Conservation (phyloP, 2,329 filamentous ascomycete genomes). For the Verruconis gallopava region DNA sequence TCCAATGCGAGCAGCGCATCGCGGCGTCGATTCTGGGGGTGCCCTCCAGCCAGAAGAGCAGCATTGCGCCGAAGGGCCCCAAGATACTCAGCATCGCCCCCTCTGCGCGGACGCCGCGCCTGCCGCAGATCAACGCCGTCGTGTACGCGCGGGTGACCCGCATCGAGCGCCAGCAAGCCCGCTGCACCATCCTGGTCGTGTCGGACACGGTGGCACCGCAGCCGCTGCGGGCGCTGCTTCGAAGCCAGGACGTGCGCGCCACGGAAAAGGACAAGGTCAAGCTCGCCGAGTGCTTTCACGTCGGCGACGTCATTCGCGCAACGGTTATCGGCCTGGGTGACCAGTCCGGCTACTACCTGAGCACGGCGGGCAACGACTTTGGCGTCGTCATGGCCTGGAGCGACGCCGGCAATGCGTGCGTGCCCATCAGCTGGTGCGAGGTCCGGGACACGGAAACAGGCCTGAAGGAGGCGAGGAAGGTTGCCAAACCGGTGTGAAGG, state of each 20-base stretch:
- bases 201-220: conserved; percentile 10
- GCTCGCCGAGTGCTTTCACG: conserved; percentile 80
- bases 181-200: conserved; percentile 75
- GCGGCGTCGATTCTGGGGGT: conserved; percentile 71
- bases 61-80: conserved; percentile 47
- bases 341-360: conserved; percentile 90
- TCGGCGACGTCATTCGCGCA: conserved; percentile 82
- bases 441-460: conserved; percentile 76
- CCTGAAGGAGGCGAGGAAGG: conserved; percentile 68
- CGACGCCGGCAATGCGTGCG: conserved; percentile 80
- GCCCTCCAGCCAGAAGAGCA: conserved; percentile 28
- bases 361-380: conserved; percentile 78
- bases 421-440: conserved; percentile 89
- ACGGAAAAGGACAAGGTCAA: conserved; percentile 94
- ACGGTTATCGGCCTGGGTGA: conserved; percentile 75
- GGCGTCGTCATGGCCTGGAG: conserved; percentile 90
- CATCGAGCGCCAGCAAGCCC: conserved; percentile 72
- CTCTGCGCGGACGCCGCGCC: conserved; percentile 16
- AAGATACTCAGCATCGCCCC: conserved; percentile 23
- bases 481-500: conserved; percentile 75
- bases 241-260: conserved; percentile 80
- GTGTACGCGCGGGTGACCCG: conserved; percentile 80
- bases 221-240: conserved; percentile 65
- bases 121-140: conserved; percentile 68
- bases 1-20: conserved; percentile 55